phyloP scores from a whole-genome alignment of 306 rosid genomes.

The Carpinus fangiana region DNA sequence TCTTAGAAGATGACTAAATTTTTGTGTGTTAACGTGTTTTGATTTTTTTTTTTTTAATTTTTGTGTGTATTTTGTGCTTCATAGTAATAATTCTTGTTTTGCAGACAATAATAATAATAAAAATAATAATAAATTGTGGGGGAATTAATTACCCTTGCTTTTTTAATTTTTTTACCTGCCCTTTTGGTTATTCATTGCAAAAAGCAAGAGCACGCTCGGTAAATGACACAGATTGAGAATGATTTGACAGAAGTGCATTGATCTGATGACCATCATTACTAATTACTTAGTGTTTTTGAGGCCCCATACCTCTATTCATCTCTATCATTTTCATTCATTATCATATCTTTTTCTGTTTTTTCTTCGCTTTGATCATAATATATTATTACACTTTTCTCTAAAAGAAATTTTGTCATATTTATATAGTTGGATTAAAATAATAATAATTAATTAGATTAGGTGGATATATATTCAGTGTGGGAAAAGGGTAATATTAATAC shows the following conservation, averaged over 20 bases:
- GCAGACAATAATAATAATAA: too few species aligned
- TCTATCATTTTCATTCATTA: neutral
- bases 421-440: too few species aligned
- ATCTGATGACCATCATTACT: conserved; percentile 4
- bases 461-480: neutral
- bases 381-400: neutral
- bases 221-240: conserved; percentile 10
- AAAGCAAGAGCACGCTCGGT: neutral
- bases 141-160: neutral
- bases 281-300: neutral
- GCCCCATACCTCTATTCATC: neutral
- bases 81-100: too few species aligned
- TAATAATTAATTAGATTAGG: too few species aligned
- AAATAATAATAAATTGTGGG: too few species aligned
- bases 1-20: too few species aligned
- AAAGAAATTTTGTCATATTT: neutral
- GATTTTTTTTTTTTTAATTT: too few species aligned
- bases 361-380: neutral
- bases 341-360: neutral
- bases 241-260: conserved; percentile 6
- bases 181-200: neutral
- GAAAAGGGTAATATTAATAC: too few species aligned
- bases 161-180: neutral
- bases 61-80: too few species aligned
- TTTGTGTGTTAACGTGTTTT: too few species aligned